Evolutionary conservation across 2,329 filamentous ascomycete genomes (phyloP), one percentile per base, ranked within the genome.

Genomic region (Aspergillus hortae): DNA sequence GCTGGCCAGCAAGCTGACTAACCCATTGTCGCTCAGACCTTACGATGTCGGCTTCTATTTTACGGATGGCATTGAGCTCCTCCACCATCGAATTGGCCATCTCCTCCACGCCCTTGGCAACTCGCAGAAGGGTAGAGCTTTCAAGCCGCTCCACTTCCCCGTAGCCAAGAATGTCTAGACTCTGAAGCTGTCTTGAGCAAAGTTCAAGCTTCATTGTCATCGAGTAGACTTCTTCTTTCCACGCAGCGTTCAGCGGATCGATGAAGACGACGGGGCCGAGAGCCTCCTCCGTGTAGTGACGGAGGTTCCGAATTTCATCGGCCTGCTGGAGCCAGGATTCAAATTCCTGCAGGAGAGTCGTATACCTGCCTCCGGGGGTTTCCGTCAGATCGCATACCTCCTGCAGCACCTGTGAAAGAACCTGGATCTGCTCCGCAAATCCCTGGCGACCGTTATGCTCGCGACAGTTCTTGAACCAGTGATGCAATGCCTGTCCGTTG

Each of bases 391-490:
- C 63, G 4, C 66, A 64, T 9, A 73, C 57, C 15, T 74, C 70
- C 55, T 73, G 70, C 6, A 71, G 54, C n/a, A 72, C 54, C 21
- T 67, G 67, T 3, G 73, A 75, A 17, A 75, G 58, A 17, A 62
- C 60, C 48, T 72, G 70, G 19, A 74, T 64, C 49, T 75, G 71
- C 44, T 65, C 65, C 2, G 64, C 47, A 49, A 73, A 71, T 6
- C 60, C 61, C 27, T 64, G 60, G 6, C 59, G 59, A 7, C 63
- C 63, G 45, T 54, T 60, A 48, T 63, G 58, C 14, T 64, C 61
- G 27, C 47, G 56, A 33, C 59, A 64, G 51, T 70, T 71, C 19
- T 64, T 63, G 11, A 66, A 56, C 67, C 70, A 74, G 45, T 55
- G 48, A 23, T 57, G 51, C 33, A 75, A 50, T 6, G 72, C 69